Base-by-base conservation (phyloP, 768 basidiomycete species). In the Agaricus subrufescens region DNA sequence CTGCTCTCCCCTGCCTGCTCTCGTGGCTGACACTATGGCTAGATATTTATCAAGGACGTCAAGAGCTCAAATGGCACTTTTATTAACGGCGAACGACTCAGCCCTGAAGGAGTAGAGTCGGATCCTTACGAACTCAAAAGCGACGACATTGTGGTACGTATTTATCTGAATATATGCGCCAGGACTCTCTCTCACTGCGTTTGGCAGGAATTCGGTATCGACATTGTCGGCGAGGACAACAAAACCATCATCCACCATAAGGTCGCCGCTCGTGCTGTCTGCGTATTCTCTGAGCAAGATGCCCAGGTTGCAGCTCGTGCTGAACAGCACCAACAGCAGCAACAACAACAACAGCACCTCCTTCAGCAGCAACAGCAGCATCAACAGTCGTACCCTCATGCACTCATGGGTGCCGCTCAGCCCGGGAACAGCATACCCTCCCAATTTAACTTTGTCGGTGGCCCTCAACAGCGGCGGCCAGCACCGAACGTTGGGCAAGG, bases 21-120 rank as follows among this genome's bases (percentile, higher is more conserved):
- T 57, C 49, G 52, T 49, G 58, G 44, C 61, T 60, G 31, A 58
- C 54, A 30, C n/a, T 29, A 15, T 9, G n/a, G 11, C 31, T 46
- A 98, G 94, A 94, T 98, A 71, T 96, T 75, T 77, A 98, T 99
- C 78, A 96, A 94, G 72, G 97, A 98, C 70, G 94, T 98, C 67
- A 96, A 96, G 76, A 93, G 90, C 61, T 94, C 92, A 1, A 99
- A 99, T 61, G 97, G 97, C 1, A 99, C 97, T 5, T 99, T 98
- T 68, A 94, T 99, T 69, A 98, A 99, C 63, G 87, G 92, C 55
- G 94, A 98, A 61, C 81, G 97, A 40, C 84, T 98, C 47, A 92
- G 89, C 60, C 79, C 80, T 3, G 96, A 99, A 68, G 87, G 91
- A 37, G 78, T 89, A 57, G 95, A 98, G 73, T 92, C 89, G 0